Evolutionary conservation across 2,329 filamentous ascomycete genomes (phyloP).

Genomic region (Aspergillus sp.): DNA sequence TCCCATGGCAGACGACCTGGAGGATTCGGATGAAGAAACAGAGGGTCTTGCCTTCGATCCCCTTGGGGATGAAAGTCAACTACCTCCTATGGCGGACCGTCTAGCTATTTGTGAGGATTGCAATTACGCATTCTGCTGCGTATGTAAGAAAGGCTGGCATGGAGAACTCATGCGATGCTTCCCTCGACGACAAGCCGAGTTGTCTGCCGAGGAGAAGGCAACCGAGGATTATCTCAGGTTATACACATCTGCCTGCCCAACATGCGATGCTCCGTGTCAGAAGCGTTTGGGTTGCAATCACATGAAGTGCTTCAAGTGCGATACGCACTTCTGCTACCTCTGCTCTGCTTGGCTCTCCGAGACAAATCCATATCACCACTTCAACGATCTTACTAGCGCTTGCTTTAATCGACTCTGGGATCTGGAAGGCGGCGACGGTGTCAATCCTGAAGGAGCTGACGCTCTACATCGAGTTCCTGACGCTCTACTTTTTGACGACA

Average conservation of each 20-base stretch:
- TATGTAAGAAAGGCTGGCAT: slow-evolving; percentile 84
- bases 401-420: slow-evolving; percentile 93
- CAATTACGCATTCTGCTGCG: slow-evolving; percentile 79
- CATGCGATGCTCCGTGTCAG: slow-evolving; percentile 78
- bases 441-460: slow-evolving; percentile 43
- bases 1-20: slow-evolving; percentile 54
- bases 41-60: slow-evolving; percentile 49
- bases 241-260: slow-evolving; percentile 86
- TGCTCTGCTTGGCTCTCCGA: slow-evolving; percentile 84
- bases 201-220: slow-evolving; percentile 81
- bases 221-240: slow-evolving; percentile 78
- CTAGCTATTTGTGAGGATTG: slow-evolving; percentile 88
- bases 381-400: slow-evolving; percentile 67
- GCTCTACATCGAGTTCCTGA: slow-evolving; percentile 40
- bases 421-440: slow-evolving; percentile 72
- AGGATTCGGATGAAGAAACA: slow-evolving; percentile 53
- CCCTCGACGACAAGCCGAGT: slow-evolving; percentile 63
- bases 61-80: slow-evolving; percentile 40
- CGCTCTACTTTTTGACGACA: slow-evolving; percentile 39
- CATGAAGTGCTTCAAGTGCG: slow-evolving; percentile 89
- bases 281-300: slow-evolving; percentile 96
- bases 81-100: slow-evolving; percentile 59
- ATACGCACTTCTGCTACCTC: slow-evolving; percentile 92
- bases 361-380: slow-evolving; percentile 82
- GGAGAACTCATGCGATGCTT: slow-evolving; percentile 77